Base-by-base conservation (phyloP, 331 rosid genomes). In the Cucumis variabilis region DNA sequence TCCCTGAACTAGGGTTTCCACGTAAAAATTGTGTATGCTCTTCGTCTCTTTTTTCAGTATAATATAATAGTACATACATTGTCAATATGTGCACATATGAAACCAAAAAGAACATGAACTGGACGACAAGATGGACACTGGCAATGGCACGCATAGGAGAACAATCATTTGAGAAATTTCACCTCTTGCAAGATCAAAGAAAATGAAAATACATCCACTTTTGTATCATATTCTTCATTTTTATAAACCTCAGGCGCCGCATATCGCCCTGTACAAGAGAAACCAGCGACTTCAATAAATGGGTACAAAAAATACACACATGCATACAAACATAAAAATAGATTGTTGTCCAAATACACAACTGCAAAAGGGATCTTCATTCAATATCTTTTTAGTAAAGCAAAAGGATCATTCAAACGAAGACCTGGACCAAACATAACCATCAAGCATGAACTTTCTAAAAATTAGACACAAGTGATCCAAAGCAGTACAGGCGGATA, bases 161-260 rank as follows among this genome's bases (percentile, higher is more conserved):
- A 41, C 46, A 77, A 55, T 41, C 71, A 27, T 67, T 16, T 75
- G 23, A 5, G 82, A 55, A 58, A 65, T 23, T 85, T 88, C 92
- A 97, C 99, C 98, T 96, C 99, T 88, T 97, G 98, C 82, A 97
- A 87, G 85, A 97, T 97, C 87, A 97, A 88, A 85, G 96, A 96
- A 91, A 95, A 97, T 28, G 99, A 97, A 89, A 97, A 97, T 33
- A 96, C 98, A 87, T 97, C 99, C 86, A 90, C 99, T 92, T 93
- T 94, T 60, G 96, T 94, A 89, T 93, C 98, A 88, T 97, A 97
- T 88, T 96, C 99, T 88, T 92, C 98, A 79, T 92, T 93, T 91
- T 81, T 92, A 65, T 75, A 97, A 86, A 94, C 95, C 94, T 97
- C 99, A 12, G 99, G 99, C 84, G 99, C 99, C 87, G 96, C 93